Base-by-base conservation (phyloP, 805 yeast genomes). In the Candida quercuum region DNA sequence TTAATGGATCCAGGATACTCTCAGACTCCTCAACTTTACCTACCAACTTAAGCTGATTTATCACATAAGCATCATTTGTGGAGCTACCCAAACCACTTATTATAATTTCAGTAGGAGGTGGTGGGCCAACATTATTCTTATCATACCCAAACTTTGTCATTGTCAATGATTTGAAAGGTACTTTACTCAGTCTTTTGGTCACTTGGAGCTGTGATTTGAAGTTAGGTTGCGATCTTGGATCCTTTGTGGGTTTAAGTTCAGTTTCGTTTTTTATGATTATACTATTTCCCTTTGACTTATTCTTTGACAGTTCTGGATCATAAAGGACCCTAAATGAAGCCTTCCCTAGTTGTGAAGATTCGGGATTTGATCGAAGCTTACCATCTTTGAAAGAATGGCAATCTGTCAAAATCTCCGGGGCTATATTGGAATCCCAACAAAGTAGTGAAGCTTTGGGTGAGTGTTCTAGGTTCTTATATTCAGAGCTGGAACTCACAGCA, bases 61-160 rank as follows among this genome's bases (percentile, higher is more conserved):
- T 66, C 3, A 73, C 39, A 14, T 65, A 52, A 4, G 42, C 37
- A 33, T 76, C 74, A 31, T 72, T 68, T n/a, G 74, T 67, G 3
- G 74, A 63, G 3, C 70, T 51, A 3, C 86, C 80, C 35, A 80
- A 64, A 15, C 80, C 82, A 72, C 86, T 81, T 5, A 86, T 67
- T 2, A 87, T 74, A 27, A 88, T 57, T 49, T 82, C 88, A 8
- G 74, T 63, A 4, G 78, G 69, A 1, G 95, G 96, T 14, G 79
- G 75, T 0, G 82, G 79, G 0, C 93, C 94, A 11, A 86, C 54
- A 0, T 94, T 85, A 50, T 81, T 68, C 40, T 78, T 71, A 56
- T 87, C 95, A 54, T 71, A 85, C 5, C 25, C 3, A 19, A 43
- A 40, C 11, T 27, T 42, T 3, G 74, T 61, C 22, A 58, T 58